Evolutionary conservation across 345 rosid genomes (phyloP), one percentile per base, ranked within the genome.

Genomic region (Arabis hirsuta): DNA sequence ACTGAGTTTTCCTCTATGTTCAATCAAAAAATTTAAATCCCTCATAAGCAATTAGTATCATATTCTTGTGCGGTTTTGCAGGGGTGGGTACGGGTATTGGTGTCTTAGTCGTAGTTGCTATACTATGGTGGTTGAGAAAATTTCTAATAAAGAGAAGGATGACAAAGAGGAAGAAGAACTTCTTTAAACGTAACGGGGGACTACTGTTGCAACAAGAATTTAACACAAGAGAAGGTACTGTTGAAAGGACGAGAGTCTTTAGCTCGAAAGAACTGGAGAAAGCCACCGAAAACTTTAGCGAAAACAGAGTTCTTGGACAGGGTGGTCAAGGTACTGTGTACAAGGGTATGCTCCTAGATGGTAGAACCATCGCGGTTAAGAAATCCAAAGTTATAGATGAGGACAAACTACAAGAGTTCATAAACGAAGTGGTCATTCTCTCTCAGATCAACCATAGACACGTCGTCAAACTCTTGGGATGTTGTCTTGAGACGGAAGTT

Each of bases 401-500:
- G 4, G 74, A 71, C 55, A 80, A 84, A 59, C 61, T 76, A 7
- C 73, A 77, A 54, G 83, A 76, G 50, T 84, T 81, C 64, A 64
- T 84, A 46, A 81, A 81, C 54, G 83, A 84, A 43, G 77, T 84
- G 3, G 22, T 65, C 1, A 79, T 84, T 3, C 76, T 83, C 0
- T 79, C 82, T 0, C 83, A 78, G 34, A 80, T 82, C 60, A 78
- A 82, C 36, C 86, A 74, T 19, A 53, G 71, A 45, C 72, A 82
- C 1, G 76, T 77, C 12, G 82, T 80, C 12, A 74, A 62, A 31
- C 73, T 82, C 31, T 13, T 83, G 11, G 83, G 84, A 6, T 81
- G 84, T 11, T 81, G 84, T 41, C 61, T 83, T 29, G 87, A 82
- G 69, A 82, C 78, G 0, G 41, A 46, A 9, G 84, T 81, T n/a